Percentiles rank a stretch among this genome's conserved stretches.
Conservation (phyloP, 176 grass and related monocot genomes). For the Carex scoparia region DNA sequence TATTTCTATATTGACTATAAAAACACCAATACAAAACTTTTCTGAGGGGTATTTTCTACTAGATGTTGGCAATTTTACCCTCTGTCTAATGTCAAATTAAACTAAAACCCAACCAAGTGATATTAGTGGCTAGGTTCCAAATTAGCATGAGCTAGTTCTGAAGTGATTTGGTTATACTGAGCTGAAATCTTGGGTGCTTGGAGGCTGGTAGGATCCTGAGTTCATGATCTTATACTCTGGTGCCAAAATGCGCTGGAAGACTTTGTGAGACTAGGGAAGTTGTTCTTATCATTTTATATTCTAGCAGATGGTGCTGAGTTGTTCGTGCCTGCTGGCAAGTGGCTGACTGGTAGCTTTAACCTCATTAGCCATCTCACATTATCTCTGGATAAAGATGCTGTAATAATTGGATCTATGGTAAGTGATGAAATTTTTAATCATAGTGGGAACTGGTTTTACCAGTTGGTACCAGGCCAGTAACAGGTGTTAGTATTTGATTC, state of each 20-base stretch:
- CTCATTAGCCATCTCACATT: slow-evolving; percentile 93
- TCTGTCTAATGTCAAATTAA: too few relatives aligned
- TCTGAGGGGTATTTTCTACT: background rate
- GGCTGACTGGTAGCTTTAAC: slow-evolving; percentile 91
- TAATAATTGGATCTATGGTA: slow-evolving; percentile 85
- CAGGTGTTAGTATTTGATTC: background rate
- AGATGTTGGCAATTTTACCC: background rate
- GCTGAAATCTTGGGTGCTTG: background rate
- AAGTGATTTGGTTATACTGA: too few relatives aligned
- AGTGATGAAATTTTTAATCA: slow-evolving; percentile 3
- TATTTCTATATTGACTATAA: background rate
- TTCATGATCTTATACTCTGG: background rate
- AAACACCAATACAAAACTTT: background rate
- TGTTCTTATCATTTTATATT: background rate
- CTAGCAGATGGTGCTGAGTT: slow-evolving; percentile 47
- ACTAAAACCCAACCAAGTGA: too few relatives aligned
- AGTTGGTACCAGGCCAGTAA: background rate
- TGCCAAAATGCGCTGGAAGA: background rate
- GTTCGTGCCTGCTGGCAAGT: slow-evolving; percentile 92
- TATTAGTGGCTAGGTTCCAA: too few relatives aligned
- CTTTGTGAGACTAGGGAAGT: too few relatives aligned
- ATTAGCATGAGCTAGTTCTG: too few relatives aligned
- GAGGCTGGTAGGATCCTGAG: background rate
- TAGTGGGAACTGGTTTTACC: background rate
- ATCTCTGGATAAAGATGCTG: slow-evolving; percentile 77